A percentile compares a stretch with the other conserved stretches of the same genome.
phyloP scores from a whole-genome alignment of 108 stramenopile species.

The Fistulifera pelliculosa region DNA sequence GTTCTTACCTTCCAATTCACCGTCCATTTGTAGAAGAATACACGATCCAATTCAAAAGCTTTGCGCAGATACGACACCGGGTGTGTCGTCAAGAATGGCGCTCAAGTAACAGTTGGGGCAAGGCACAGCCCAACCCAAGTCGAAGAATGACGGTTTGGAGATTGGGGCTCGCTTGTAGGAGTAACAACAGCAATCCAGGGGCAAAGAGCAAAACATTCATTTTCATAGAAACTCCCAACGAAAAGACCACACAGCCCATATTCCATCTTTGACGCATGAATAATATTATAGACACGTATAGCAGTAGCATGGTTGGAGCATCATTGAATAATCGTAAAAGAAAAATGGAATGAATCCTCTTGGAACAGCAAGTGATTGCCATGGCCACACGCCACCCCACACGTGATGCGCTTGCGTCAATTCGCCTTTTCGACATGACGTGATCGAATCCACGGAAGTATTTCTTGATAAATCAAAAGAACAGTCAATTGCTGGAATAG shows the following conservation, averaged over 20 bases:
- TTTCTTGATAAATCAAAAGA: slow-evolving; percentile 50
- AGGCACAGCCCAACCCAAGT: slow-evolving; percentile 42
- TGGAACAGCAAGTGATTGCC: slow-evolving; percentile 67
- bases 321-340: slow-evolving; percentile 97
- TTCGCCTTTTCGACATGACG: slow-evolving; percentile 4
- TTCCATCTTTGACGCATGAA: slow-evolving; percentile 71
- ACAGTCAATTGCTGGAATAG: slow-evolving; percentile 55
- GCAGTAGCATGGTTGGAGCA: slow-evolving; percentile 81
- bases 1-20: slow-evolving; percentile 86
- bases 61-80: slow-evolving; percentile 86
- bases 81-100: slow-evolving; percentile 83
- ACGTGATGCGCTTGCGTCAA: slow-evolving; percentile 8
- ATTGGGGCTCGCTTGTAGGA: slow-evolving; percentile 46
- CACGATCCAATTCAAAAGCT: slow-evolving; percentile 93
- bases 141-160: not conserved
- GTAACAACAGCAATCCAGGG: slow-evolving; percentile 82
- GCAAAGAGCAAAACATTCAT: slow-evolving; percentile 97
- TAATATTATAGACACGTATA: slow-evolving; percentile 68
- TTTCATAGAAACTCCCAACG: slow-evolving; percentile 89
- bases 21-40: slow-evolving; percentile 96
- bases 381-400: slow-evolving; percentile 73
- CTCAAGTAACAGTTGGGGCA: slow-evolving; percentile 75
- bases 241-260: slow-evolving; percentile 80
- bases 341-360: slow-evolving; percentile 94
- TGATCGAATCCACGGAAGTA: not conserved